Evolutionary conservation across 78 protist genomes (phyloP).

Genomic region (Guillardia theta): DNA sequence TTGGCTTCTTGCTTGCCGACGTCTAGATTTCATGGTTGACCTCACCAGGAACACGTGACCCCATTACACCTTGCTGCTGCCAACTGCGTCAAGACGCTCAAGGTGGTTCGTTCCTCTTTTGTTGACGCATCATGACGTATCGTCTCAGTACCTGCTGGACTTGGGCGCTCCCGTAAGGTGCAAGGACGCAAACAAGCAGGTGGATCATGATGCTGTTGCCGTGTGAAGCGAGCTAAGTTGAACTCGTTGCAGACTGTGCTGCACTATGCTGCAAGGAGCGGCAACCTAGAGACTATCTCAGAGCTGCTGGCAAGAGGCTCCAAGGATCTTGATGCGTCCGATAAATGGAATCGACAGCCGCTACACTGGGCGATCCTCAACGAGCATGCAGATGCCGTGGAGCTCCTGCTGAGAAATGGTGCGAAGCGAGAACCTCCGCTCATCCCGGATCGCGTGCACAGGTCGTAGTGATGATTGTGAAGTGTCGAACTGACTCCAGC

Average conservation of each 20-base stretch:
- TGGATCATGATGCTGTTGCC: too few species aligned
- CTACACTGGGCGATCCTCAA: constrained; percentile 21
- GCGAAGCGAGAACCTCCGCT: background rate
- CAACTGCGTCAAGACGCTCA: background rate
- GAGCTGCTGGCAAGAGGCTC: background rate
- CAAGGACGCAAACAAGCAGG: background rate
- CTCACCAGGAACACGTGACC: background rate
- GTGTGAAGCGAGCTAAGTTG: too few species aligned
- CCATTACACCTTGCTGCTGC: background rate
- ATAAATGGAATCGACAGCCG: background rate
- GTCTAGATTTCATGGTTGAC: too few species aligned
- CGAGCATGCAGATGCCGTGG: background rate
- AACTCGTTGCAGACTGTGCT: background rate
- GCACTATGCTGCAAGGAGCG: background rate
- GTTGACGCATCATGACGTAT: too few species aligned
- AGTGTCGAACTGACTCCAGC: too few species aligned
- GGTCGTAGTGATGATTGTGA: too few species aligned
- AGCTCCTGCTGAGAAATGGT: background rate
- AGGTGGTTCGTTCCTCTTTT: too few species aligned
- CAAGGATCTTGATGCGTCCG: background rate
- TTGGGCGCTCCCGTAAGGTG: background rate
- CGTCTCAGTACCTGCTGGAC: too few species aligned
- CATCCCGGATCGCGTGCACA: background rate
- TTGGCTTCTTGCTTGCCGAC: too few species aligned
- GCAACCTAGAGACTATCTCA: background rate